A percentile compares a stretch with the other conserved stretches of the same genome.
These are phyloP conservation scores for Parsonsia alboflavescens DNA, from an alignment of 257 asterid species.

Conservation along the genomic window DNA sequence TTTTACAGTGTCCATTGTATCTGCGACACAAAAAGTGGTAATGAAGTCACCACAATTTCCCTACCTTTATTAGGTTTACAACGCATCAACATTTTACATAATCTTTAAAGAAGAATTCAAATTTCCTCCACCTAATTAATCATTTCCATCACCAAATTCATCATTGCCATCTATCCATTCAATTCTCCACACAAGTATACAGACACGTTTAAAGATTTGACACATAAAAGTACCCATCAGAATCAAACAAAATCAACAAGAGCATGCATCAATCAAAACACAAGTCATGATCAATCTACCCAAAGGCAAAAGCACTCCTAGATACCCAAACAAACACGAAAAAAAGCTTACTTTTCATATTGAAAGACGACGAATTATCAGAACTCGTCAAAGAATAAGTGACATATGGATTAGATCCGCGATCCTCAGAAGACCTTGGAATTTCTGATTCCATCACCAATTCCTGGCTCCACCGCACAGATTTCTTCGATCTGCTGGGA, in stretches of 20 bases:
- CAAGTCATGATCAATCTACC: neutral
- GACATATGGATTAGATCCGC: slow-evolving; percentile 63
- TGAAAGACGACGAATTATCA: slow-evolving; percentile 46
- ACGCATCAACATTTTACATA: neutral
- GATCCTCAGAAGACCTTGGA: slow-evolving; percentile 39
- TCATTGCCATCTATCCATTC: neutral
- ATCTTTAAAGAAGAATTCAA: neutral
- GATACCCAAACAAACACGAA: neutral
- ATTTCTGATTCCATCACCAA: slow-evolving; percentile 61
- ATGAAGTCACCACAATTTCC: neutral
- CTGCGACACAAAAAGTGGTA: slow-evolving; percentile 24
- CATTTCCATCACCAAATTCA: neutral
- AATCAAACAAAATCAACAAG: neutral
- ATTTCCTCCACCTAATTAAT: slow-evolving; percentile 22
- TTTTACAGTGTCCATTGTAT: slow-evolving; percentile 66
- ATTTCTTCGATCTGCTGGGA: slow-evolving; percentile 53
- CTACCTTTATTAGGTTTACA: neutral
- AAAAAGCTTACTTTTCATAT: slow-evolving; percentile 57
- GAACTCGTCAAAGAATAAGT: slow-evolving; percentile 52
- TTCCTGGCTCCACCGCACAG: slow-evolving; percentile 76
- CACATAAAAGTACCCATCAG: neutral
- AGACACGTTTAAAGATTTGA: neutral
- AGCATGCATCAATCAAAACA: neutral
- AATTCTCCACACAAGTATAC: neutral
- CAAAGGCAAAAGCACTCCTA: neutral